Conservation (phyloP, 2,329 filamentous ascomycete genomes). For the Harringtonia aguacate region DNA sequence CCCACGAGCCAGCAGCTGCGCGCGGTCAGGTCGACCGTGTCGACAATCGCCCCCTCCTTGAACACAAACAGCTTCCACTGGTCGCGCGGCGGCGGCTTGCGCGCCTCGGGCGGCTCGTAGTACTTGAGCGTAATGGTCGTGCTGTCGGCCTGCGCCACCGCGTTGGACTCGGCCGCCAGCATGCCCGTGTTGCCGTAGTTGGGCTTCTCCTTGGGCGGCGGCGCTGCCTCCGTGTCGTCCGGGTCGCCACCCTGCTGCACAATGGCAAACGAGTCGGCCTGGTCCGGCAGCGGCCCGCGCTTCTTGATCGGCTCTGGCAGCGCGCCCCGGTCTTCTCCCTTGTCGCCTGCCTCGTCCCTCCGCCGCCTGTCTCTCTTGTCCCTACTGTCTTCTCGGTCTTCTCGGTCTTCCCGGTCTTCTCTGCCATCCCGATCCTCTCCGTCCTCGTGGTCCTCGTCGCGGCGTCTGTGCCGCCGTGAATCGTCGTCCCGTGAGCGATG, state of each 20-base stretch:
- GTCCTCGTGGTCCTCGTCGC: slow-evolving; percentile 11
- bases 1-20: slow-evolving; percentile 90
- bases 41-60: slow-evolving; percentile 69
- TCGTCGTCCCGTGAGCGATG: no score
- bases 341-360: not conserved
- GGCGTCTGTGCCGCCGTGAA: not conserved
- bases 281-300: slow-evolving; percentile 46
- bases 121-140: slow-evolving; percentile 50
- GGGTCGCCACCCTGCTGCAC: slow-evolving; percentile 29
- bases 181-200: slow-evolving; percentile 75
- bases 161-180: slow-evolving; percentile 80
- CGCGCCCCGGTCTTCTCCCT: not conserved
- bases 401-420: no score
- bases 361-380: not conserved
- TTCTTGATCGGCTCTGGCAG: slow-evolving; percentile 16
- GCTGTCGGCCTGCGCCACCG: slow-evolving; percentile 16
- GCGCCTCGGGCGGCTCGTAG: slow-evolving; percentile 85
- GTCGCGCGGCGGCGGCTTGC: slow-evolving; percentile 70
- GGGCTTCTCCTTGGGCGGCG: slow-evolving; percentile 60
- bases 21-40: slow-evolving; percentile 65
- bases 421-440: not conserved
- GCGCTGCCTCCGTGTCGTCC: slow-evolving; percentile 23
- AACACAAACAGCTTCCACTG: slow-evolving; percentile 90
- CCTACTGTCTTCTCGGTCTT: not conserved
- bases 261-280: slow-evolving; percentile 48